Evolutionary conservation across 768 basidiomycete genomes (phyloP).

Genomic region (Tylopilus vinaceipallidus): DNA sequence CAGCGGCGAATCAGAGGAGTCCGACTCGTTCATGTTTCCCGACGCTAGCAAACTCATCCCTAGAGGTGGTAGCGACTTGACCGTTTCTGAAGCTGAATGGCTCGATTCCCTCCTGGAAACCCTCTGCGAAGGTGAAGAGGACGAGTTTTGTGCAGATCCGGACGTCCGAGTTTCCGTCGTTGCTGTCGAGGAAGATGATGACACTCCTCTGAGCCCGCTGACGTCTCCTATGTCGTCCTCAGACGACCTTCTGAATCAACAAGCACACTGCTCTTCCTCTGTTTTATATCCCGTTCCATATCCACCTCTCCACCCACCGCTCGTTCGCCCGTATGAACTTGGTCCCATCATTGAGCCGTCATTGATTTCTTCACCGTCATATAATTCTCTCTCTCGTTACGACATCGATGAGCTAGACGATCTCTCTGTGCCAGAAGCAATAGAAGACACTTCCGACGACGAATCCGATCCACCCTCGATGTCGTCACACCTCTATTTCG

Average conservation of each 20-base stretch:
- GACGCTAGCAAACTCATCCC: conserved; percentile 61
- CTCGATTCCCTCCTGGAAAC: conserved; percentile 77
- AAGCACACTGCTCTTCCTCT: conserved; percentile 48
- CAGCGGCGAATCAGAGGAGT: conserved; percentile 39
- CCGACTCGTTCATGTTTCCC: conserved; percentile 78
- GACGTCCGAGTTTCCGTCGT: conserved; percentile 47
- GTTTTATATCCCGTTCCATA: conserved; percentile 64
- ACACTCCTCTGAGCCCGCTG: conserved; percentile 52
- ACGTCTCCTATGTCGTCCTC: conserved; percentile 75
- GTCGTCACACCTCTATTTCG: conserved; percentile 54
- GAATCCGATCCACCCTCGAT: conserved; percentile 72
- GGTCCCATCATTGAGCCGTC: conserved; percentile 43
- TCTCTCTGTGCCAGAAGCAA: conserved; percentile 71
- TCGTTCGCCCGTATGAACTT: conserved; percentile 51
- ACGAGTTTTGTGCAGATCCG: conserved; percentile 48
- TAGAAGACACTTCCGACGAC: conserved; percentile 84
- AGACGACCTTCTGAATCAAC: conserved; percentile 63
- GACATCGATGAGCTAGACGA: conserved; percentile 65
- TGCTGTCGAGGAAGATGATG: conserved; percentile 61
- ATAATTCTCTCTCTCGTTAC: conserved; percentile 63
- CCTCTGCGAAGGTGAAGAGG: conserved; percentile 69
- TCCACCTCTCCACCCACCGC: conserved; percentile 59
- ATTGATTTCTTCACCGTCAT: conserved; percentile 38
- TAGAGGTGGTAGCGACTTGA: conserved; percentile 30
- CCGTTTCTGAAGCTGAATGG: conserved; percentile 73